These are phyloP conservation scores for Gynostemma pentaphyllum DNA, from an alignment of 306 rosid genomes.

Conservation along the genomic window DNA sequence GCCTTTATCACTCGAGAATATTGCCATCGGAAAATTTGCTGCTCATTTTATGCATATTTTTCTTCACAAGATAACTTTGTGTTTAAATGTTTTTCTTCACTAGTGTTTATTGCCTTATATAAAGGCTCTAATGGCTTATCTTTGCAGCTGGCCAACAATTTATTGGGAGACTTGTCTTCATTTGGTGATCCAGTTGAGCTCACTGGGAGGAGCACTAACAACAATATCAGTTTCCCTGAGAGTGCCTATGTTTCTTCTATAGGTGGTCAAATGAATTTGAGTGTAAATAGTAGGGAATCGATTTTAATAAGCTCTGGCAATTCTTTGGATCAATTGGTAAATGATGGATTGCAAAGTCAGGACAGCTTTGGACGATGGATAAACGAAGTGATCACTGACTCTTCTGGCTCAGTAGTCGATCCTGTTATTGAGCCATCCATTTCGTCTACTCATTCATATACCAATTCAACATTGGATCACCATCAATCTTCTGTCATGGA, in stretches of 20 bases:
- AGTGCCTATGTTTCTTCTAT: conserved; percentile 23
- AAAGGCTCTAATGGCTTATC: conserved; percentile 8
- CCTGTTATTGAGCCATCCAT: conserved; percentile 40
- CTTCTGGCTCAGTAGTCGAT: conserved; percentile 44
- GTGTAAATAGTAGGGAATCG: conserved; percentile 24
- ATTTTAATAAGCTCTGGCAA: conserved; percentile 18
- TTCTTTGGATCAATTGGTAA: conserved; percentile 24
- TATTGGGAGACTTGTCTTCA: conserved; percentile 30
- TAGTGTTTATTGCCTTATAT: neutral
- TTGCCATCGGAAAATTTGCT: neutral
- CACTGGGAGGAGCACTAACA: conserved; percentile 18
- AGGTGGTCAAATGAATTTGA: conserved; percentile 30
- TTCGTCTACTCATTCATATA: conserved; percentile 29
- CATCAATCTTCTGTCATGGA: conserved; percentile 46
- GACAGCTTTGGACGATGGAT: conserved; percentile 91
- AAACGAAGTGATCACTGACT: conserved; percentile 38
- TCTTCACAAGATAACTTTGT: neutral
- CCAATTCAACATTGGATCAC: conserved; percentile 28
- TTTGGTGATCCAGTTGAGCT: conserved; percentile 28
- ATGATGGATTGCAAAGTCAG: conserved; percentile 58
- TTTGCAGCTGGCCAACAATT: conserved; percentile 40
- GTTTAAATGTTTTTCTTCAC: neutral
- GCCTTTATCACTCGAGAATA: neutral
- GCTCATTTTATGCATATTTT: no score
- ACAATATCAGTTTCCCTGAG: conserved; percentile 27